phyloP scores from a whole-genome alignment of 495 filamentous ascomycete species.

The Annulohypoxylon nitens region DNA sequence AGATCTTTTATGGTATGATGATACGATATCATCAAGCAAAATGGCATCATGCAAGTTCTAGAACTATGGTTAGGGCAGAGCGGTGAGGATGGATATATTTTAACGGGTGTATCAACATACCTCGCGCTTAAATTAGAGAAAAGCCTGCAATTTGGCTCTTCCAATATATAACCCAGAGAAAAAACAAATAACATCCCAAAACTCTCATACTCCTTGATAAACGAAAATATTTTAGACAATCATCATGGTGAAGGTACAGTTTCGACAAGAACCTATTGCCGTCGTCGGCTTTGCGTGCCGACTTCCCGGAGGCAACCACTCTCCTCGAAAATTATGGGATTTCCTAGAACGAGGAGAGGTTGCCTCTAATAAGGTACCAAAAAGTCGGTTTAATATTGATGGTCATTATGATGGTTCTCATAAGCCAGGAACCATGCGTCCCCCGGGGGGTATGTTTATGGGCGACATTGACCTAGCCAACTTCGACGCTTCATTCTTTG shows the following conservation, averaged over 20 bases:
- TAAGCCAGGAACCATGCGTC: conserved; percentile 75
- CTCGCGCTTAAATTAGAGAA: too few relatives aligned
- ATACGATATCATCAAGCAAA: too few relatives aligned
- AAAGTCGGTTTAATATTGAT: conserved; percentile 68
- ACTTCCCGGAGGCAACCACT: conserved; percentile 62
- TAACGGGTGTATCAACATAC: too few relatives aligned
- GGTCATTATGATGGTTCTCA: conserved; percentile 67
- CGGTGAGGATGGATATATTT: too few relatives aligned
- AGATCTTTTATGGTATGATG: too few relatives aligned
- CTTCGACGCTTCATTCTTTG: conserved; percentile 87
- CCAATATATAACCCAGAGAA: too few relatives aligned
- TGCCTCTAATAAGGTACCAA: conserved; percentile 66
- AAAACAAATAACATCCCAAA: too few relatives aligned
- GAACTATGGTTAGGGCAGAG: too few relatives aligned
- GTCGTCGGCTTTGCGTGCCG: conserved; percentile 67
- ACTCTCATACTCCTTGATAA: too few relatives aligned
- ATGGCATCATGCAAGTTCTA: too few relatives aligned
- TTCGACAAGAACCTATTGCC: conserved; percentile 55
- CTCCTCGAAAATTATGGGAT: conserved; percentile 65
- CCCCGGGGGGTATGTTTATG: conserved; percentile 44
- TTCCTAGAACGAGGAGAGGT: conserved; percentile 66
- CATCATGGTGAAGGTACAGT: not conserved
- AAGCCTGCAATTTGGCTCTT: too few relatives aligned
- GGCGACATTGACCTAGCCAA: conserved; percentile 67
- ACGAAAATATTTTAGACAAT: too few relatives aligned